phyloP scores from a whole-genome alignment of 768 basidiomycete genomes.

The Termitomyces sp. region DNA sequence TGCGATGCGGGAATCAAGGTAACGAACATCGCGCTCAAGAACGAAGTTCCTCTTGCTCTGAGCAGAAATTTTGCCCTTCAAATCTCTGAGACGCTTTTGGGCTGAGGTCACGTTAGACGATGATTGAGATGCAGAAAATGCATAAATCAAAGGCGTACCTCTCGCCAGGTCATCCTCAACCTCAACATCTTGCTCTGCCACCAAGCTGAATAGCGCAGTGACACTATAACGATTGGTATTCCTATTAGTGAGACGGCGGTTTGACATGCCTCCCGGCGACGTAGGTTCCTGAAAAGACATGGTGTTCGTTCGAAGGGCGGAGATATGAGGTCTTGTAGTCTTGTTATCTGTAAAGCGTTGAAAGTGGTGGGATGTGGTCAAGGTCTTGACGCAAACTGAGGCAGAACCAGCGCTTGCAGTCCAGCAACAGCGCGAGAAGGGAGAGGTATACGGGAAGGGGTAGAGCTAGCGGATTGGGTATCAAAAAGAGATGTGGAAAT shows the following conservation, averaged over 20 bases:
- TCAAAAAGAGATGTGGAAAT: constrained; percentile 20
- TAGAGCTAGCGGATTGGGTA: constrained; percentile 27
- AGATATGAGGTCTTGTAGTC: constrained; percentile 14
- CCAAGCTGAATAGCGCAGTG: constrained; percentile 94
- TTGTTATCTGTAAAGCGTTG: constrained; percentile 13
- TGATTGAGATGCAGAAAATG: constrained; percentile 1
- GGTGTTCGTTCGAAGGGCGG: constrained; percentile 26
- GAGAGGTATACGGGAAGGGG: constrained; percentile 19
- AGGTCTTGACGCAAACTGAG: constrained; percentile 20
- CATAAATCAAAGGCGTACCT: constrained; percentile 49
- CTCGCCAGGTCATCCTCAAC: constrained; percentile 95
- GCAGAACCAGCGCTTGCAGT: constrained; percentile 43
- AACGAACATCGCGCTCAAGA: constrained; percentile 95
- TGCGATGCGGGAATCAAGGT: constrained; percentile 95
- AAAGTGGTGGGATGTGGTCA: constrained; percentile 7
- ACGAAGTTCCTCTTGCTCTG: constrained; percentile 99
- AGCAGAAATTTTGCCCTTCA: constrained; percentile 95
- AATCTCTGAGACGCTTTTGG: constrained; percentile 93
- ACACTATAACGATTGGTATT: constrained; percentile 97
- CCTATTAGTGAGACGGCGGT: constrained; percentile 79
- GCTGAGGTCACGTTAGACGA: constrained; percentile 40
- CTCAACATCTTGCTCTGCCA: constrained; percentile 97
- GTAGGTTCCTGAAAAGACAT: constrained; percentile 64
- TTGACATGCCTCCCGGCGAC: constrained; percentile 62
- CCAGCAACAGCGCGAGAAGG: constrained; percentile 20